These are phyloP conservation scores for Takakia lepidozioides DNA, from an alignment of 225 moss, liverwort and hornwort species.

Conservation along the genomic window DNA sequence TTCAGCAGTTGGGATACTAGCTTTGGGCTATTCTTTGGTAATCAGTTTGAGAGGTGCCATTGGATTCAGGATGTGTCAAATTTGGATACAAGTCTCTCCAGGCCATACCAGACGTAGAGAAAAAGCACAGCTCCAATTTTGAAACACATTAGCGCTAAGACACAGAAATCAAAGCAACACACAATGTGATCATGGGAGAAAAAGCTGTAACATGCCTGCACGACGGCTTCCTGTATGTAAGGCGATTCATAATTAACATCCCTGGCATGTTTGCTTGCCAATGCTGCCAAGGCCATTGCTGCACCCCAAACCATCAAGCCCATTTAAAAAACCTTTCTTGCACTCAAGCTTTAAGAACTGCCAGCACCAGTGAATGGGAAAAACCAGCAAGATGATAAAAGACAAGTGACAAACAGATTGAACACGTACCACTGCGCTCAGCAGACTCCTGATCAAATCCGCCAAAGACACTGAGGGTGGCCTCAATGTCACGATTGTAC, in stretches of 20 bases:
- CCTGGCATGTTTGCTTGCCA: constrained; percentile 71
- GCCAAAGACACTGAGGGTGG: constrained; percentile 39
- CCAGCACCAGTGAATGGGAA: not conserved
- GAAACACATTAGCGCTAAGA: not conserved
- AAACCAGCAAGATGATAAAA: not conserved
- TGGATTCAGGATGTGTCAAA: too few relatives aligned
- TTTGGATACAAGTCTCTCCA: too few relatives aligned
- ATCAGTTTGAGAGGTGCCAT: too few relatives aligned
- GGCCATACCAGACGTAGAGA: too few relatives aligned
- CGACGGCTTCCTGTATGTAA: constrained; percentile 70
- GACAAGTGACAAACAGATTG: not conserved
- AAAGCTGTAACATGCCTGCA: constrained; percentile 31
- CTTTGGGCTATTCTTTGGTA: too few relatives aligned
- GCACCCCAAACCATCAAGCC: constrained; percentile 13
- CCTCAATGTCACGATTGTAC: constrained; percentile 75
- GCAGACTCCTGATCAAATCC: constrained; percentile 60
- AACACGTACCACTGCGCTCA: constrained; percentile 48
- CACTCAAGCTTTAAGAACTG: not conserved
- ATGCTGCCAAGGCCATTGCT: constrained; percentile 74
- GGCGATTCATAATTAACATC: constrained; percentile 75
- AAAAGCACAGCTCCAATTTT: not conserved
- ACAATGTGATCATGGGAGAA: not conserved
- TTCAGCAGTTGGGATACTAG: too few relatives aligned
- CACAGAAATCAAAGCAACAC: not conserved
- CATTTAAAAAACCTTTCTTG: not conserved